These are phyloP conservation scores for Leucoagaricus sp. DNA, from an alignment of 1,284 basidiomycete species.

Conservation along the genomic window DNA sequence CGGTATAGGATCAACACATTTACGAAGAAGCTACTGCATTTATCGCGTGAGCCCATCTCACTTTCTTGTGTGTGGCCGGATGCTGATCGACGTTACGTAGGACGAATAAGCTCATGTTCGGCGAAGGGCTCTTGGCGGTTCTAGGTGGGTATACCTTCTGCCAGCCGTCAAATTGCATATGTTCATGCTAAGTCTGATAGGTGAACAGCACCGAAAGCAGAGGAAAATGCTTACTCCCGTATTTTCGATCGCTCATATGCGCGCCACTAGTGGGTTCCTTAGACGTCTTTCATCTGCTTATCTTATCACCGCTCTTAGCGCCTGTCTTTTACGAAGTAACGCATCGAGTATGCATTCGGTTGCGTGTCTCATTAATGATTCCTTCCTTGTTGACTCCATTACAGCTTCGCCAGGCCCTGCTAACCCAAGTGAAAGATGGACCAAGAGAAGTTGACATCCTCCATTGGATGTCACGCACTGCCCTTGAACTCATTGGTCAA, in stretches of 20 bases:
- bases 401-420: slow-evolving; percentile 33
- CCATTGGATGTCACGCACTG: slow-evolving; percentile 31
- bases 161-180: neutral
- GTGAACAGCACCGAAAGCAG: slow-evolving; percentile 43
- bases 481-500: slow-evolving; percentile 33
- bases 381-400: neutral
- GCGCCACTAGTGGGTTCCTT: slow-evolving; percentile 28
- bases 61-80: neutral
- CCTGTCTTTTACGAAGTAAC: slow-evolving; percentile 19
- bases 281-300: neutral
- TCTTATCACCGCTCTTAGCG: neutral
- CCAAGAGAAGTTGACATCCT: slow-evolving; percentile 29
- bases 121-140: slow-evolving; percentile 37
- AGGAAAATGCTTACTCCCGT: slow-evolving; percentile 49
- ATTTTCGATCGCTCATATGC: slow-evolving; percentile 46
- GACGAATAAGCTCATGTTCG: slow-evolving; percentile 34
- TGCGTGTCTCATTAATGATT: too few species aligned
- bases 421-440: slow-evolving; percentile 23
- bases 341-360: slow-evolving; percentile 10
- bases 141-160: slow-evolving; percentile 25
- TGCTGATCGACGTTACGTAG: slow-evolving; percentile 18
- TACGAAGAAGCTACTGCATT: slow-evolving; percentile 35
- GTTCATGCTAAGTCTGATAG: too few species aligned
- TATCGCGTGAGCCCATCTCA: slow-evolving; percentile 28
- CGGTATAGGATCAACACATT: slow-evolving; percentile 24